Conservation (phyloP, 1,284 basidiomycete species). For the Ustilago loliicola region DNA sequence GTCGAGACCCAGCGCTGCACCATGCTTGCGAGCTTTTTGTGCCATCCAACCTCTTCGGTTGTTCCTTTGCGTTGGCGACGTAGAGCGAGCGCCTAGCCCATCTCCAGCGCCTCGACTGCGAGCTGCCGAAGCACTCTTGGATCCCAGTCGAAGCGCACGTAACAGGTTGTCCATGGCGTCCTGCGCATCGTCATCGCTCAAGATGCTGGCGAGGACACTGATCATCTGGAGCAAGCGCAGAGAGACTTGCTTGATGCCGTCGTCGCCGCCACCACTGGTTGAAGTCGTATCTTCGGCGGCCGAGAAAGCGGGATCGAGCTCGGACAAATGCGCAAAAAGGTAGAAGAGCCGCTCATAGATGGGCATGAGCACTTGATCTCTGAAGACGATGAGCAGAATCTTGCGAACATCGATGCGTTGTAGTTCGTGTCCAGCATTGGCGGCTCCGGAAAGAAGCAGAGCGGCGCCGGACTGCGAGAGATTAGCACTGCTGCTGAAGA, state of each 20-base stretch:
- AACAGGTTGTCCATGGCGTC: slow-evolving; percentile 65
- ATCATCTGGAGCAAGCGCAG: slow-evolving; percentile 66
- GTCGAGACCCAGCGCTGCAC: slow-evolving; percentile 19
- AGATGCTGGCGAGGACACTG: slow-evolving; percentile 63
- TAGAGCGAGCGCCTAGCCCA: slow-evolving; percentile 20
- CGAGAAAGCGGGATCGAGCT: slow-evolving; percentile 46
- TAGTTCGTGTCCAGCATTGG: slow-evolving; percentile 7
- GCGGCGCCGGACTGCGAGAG: slow-evolving; percentile 23
- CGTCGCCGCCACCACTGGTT: slow-evolving; percentile 32
- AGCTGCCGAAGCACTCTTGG: slow-evolving; percentile 47
- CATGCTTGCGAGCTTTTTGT: slow-evolving; percentile 58
- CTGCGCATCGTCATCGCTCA: slow-evolving; percentile 70
- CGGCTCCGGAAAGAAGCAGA: slow-evolving; percentile 21
- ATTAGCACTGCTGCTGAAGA: slow-evolving; percentile 24
- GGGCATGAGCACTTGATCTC: slow-evolving; percentile 75
- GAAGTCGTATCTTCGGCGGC: slow-evolving; percentile 15
- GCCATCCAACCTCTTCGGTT: slow-evolving; percentile 60
- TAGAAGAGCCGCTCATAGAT: slow-evolving; percentile 58
- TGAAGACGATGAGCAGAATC: slow-evolving; percentile 82
- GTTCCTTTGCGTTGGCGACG: slow-evolving; percentile 37
- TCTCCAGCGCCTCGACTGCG: slow-evolving; percentile 31
- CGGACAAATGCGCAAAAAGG: slow-evolving; percentile 51
- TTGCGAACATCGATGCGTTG: slow-evolving; percentile 81
- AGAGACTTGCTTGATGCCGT: slow-evolving; percentile 47
- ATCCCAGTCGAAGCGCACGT: slow-evolving; percentile 54